Evolutionary conservation across 1,284 basidiomycete species (phyloP).

Genomic region (Meripilus lineatus): DNA sequence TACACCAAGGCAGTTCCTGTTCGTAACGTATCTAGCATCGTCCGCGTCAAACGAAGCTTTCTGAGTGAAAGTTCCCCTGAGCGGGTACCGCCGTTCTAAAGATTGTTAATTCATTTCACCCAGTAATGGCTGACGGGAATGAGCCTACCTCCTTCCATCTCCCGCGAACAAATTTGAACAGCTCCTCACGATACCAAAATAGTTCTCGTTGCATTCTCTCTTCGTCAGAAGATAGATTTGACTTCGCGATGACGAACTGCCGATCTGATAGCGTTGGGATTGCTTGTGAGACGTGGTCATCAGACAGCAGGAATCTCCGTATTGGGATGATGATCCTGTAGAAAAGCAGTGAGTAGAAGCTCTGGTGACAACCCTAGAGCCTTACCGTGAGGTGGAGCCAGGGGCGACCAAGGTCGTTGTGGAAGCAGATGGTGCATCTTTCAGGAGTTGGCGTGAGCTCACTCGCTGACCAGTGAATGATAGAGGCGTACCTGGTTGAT

Average conservation of each 20-base stretch:
- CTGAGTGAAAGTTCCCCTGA: constrained; percentile 73
- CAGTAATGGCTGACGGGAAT: neutral
- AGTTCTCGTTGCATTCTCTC: constrained; percentile 64
- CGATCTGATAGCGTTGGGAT: constrained; percentile 84
- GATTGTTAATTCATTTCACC: neutral
- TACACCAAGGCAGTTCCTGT: constrained; percentile 57
- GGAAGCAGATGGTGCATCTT: constrained; percentile 38
- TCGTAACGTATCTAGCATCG: constrained; percentile 73
- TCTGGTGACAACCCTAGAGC: constrained; percentile 1
- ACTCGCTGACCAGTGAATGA: neutral
- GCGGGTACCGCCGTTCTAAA: constrained; percentile 70
- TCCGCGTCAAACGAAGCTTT: constrained; percentile 66
- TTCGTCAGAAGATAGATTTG: constrained; percentile 55
- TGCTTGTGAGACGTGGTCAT: constrained; percentile 52
- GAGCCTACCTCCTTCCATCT: constrained; percentile 78
- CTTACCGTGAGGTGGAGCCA: constrained; percentile 75
- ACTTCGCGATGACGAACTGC: constrained; percentile 89
- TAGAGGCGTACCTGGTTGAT: constrained; percentile 48
- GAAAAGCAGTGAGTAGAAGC: constrained; percentile 4
- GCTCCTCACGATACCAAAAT: constrained; percentile 92
- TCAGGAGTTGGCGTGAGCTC: constrained; percentile 3
- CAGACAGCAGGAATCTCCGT: constrained; percentile 58
- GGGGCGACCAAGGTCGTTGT: constrained; percentile 71
- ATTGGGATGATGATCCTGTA: constrained; percentile 79
- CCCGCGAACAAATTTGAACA: constrained; percentile 66